These are phyloP conservation scores for Leptodermis oblonga DNA, from an alignment of 257 asterid genomes.

Conservation along the genomic window DNA sequence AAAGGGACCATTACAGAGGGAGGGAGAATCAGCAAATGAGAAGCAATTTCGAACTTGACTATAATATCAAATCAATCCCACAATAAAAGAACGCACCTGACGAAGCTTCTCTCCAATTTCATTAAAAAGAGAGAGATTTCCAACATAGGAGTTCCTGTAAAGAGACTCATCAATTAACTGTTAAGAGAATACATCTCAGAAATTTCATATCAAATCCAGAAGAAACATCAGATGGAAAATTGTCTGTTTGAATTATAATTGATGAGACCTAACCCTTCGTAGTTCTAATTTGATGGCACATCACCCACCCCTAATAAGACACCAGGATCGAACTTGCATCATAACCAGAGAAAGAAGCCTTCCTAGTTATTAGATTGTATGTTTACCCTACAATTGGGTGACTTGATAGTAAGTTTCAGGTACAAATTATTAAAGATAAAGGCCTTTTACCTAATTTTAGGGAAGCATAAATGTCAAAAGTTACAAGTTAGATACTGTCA, in stretches of 20 bases:
- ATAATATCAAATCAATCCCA: constrained; percentile 5
- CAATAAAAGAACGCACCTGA: constrained; percentile 51
- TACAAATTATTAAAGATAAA: no score
- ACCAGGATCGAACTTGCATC: neutral
- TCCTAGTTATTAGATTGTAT: no score
- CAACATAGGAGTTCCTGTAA: constrained; percentile 74
- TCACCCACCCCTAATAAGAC: neutral
- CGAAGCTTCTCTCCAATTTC: constrained; percentile 77
- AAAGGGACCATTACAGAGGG: neutral
- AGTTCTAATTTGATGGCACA: neutral
- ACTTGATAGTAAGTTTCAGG: no score
- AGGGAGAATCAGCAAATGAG: no score
- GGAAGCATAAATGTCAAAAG: no score
- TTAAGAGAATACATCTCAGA: neutral
- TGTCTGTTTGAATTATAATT: neutral
- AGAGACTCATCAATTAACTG: neutral
- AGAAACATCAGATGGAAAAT: neutral
- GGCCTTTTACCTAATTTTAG: no score
- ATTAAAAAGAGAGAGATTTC: constrained; percentile 60
- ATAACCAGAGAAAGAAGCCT: no score
- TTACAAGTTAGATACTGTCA: no score
- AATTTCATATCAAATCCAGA: neutral
- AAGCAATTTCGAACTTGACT: neutral
- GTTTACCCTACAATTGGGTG: no score
- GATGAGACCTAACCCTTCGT: neutral